Base-by-base conservation (phyloP, 2,329 filamentous ascomycete genomes). In the Pseudogymnoascus sp. region DNA sequence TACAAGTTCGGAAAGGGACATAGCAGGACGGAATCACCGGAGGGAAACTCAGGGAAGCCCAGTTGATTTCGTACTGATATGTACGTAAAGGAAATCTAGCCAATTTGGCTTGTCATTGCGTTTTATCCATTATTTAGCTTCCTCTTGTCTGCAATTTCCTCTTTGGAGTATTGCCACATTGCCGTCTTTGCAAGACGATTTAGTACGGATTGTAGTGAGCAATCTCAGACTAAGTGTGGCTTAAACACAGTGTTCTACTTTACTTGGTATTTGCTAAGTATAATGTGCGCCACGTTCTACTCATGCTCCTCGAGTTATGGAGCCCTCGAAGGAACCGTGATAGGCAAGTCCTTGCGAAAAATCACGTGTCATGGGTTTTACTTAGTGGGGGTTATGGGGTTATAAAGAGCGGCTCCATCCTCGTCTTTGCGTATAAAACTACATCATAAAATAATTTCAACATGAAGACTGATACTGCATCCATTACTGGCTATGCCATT, bases 401-500 rank as follows among this genome's bases (percentile, higher is more conserved):
- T 45, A 45, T 45, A 45, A 45, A 45, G 38, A 45, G 38, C 21
- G 5, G 19, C 38, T 45, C 19, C 13, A 45, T 45, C 38, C 38
- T 45, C 38, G 23, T 13, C 10, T 45, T 45, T 45, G 21, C 15
- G 38, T n/a, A 23, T 45, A 5, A 5, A 23, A 45, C 38, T 23
- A 2, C 38, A 45, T 23, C 38, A 45, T 45, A 23, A 23, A 74
- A 5, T 61, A 37, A 26, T 8, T 38, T 3, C 5, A 59, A 30
- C n/a, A 59, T 59, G 58, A 13, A 23, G 26, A 33, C 52, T 19
- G 75, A 77, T 68, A 75, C 74, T 62, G 70, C 71, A 63, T 72
- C 72, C 63, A 74, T 77, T 68, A 69, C 75, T 65, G 75, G 75
- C 58, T 77, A 77, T 70, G 75, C 73, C 61, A 74, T 77, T 63